Evolutionary conservation across 148 eudicot species (phyloP), one percentile per base, ranked within the genome.

Genomic region (Rhododendron simsii): DNA sequence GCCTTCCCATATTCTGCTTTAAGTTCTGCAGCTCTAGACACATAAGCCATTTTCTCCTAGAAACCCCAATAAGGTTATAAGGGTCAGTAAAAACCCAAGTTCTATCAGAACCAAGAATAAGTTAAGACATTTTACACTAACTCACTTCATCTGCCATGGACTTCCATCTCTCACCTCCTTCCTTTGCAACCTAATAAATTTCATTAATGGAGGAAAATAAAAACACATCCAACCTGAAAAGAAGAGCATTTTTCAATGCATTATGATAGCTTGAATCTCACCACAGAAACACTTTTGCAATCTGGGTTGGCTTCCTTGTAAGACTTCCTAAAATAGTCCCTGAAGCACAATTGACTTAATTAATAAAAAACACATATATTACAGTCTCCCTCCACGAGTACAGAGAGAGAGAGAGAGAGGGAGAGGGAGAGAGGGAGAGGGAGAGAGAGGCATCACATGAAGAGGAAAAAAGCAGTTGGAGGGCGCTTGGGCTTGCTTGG

Each of bases 81-180:
- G 6, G 45, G 71, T 71, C 39, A 74, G 55, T 11, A 69, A 69
- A 69, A 26, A 26, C 16, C 75, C 35, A 28, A 69, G 75, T 69
- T 28, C 15, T 28, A 69, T 80, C 41, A 78, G 51, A 86, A 69
- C 48, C 16, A 26, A 65, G 21, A 47, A 33, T 20, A 16, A 33
- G 28, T 14, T 28, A 2, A 15, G 28, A 80, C 14, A 30, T 28
- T 33, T 48, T 16, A 80, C 30, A 15, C n/a, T 28, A 55, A 85
- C 92, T 87, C 80, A 96, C 99, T 89, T 95, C 98, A 55, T 93
- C 96, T 75, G 93, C 92, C 95, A 96, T 30, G 50, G 96, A 88
- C 83, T 91, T 95, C 99, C 99, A 96, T 79, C 91, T 96, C 86
- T 90, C 95, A 83, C 98, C 98, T 87, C 94, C 98, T 69, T 92